These are phyloP conservation scores for Blastobotrys apis DNA, from an alignment of 1,139 yeast species.

Conservation along the genomic window DNA sequence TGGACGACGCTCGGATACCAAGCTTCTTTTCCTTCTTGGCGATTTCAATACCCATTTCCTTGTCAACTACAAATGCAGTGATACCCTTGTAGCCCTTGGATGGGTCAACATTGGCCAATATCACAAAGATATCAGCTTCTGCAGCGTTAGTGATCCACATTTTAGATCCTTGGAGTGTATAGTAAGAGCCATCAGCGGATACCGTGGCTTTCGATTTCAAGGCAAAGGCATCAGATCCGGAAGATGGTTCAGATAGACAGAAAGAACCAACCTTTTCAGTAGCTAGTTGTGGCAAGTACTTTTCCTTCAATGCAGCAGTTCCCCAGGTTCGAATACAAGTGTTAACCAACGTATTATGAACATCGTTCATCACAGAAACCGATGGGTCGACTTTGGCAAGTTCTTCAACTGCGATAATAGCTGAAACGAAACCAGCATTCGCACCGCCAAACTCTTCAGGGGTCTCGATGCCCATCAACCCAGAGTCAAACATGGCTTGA, in stretches of 20 bases:
- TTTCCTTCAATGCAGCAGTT: conserved; percentile 35
- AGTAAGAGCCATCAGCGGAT: conserved; percentile 36
- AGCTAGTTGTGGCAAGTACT: conserved; percentile 40
- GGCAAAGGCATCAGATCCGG: conserved; percentile 47
- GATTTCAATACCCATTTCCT: conserved; percentile 40
- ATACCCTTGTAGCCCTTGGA: conserved; percentile 44
- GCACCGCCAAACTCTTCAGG: conserved; percentile 45
- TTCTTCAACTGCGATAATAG: conserved; percentile 43
- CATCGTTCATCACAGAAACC: conserved; percentile 43
- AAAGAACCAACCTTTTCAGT: conserved; percentile 39
- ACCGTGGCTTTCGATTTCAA: conserved; percentile 37
- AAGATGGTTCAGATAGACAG: conserved; percentile 41
- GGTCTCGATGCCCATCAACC: conserved; percentile 45
- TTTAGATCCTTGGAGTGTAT: conserved; percentile 40
- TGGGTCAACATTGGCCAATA: conserved; percentile 42
- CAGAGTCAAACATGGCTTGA: conserved; percentile 39
- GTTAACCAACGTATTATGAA: conserved; percentile 43
- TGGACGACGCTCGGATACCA: conserved; percentile 44
- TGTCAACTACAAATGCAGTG: conserved; percentile 43
- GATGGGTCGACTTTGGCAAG: conserved; percentile 44
- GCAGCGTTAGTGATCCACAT: conserved; percentile 47
- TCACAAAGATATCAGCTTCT: conserved; percentile 43
- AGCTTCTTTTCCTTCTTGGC: conserved; percentile 45
- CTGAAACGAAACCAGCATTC: conserved; percentile 44
- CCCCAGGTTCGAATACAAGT: conserved; percentile 42